Evolutionary conservation across 1,139 yeast genomes (phyloP).

Genomic region (Petasospora fabianii): DNA sequence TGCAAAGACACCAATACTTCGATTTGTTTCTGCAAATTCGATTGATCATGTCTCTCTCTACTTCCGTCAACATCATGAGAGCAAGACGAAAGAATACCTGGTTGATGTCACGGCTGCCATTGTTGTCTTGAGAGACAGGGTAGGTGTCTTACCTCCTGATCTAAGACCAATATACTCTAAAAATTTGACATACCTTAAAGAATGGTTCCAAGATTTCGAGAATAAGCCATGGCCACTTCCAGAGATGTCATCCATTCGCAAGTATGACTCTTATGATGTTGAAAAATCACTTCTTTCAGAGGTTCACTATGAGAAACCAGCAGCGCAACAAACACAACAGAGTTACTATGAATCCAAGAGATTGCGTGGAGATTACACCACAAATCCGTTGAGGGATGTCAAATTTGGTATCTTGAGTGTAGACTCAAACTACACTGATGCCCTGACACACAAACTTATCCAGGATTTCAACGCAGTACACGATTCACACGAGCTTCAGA

Average conservation of each 20-base stretch:
- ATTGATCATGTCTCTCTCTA: constrained; percentile 69
- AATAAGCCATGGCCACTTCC: constrained; percentile 74
- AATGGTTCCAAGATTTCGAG: constrained; percentile 50
- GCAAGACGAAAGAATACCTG: constrained; percentile 43
- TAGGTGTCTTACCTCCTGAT: constrained; percentile 83
- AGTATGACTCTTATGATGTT: constrained; percentile 66
- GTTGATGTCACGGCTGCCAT: constrained; percentile 75
- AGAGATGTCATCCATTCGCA: constrained; percentile 59
- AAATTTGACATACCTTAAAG: constrained; percentile 56
- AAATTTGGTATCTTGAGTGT: constrained; percentile 54
- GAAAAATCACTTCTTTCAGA: constrained; percentile 77
- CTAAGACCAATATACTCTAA: constrained; percentile 71
- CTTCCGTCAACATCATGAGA: constrained; percentile 36
- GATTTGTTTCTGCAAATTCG: constrained; percentile 73
- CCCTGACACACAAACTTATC: constrained; percentile 48
- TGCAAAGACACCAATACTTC: constrained; percentile 51
- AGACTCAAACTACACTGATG: constrained; percentile 34
- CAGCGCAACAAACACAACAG: constrained; percentile 20
- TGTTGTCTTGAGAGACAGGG: constrained; percentile 76
- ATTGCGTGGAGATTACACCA: constrained; percentile 61
- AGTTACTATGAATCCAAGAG: constrained; percentile 56
- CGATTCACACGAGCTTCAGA: constrained; percentile 27
- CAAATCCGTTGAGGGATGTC: constrained; percentile 61
- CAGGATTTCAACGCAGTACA: constrained; percentile 36
- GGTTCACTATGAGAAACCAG: constrained; percentile 51